A percentile compares a stretch with the other conserved stretches of the same genome.
phyloP scores from a whole-genome alignment of 352 stramenopile species.

The Thraustotheca clavata region DNA sequence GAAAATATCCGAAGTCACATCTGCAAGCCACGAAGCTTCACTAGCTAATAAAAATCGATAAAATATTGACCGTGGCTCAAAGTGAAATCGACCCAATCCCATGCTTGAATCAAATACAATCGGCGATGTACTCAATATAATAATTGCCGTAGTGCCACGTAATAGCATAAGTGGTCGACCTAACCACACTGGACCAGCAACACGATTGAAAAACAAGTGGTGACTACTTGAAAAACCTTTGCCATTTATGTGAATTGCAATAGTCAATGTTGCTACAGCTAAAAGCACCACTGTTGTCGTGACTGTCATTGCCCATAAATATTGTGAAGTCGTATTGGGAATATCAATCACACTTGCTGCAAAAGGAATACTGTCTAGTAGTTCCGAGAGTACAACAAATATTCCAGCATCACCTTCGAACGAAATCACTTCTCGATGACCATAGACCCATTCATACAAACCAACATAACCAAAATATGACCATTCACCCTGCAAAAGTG shows the following conservation, averaged over 20 bases:
- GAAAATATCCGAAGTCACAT: too few species aligned
- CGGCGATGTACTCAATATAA: not conserved
- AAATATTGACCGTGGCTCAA: not conserved
- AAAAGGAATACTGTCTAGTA: not conserved
- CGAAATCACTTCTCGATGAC: not conserved
- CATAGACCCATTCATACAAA: conserved; percentile 2
- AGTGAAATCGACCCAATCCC: not conserved
- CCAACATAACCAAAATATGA: not conserved
- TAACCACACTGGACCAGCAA: conserved; percentile 6
- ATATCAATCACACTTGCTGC: not conserved
- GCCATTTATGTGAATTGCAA: not conserved
- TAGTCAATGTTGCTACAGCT: not conserved
- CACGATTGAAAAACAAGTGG: conserved; percentile 16
- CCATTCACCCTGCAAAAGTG: not conserved
- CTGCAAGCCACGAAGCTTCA: conserved; percentile 6
- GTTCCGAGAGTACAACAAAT: not conserved
- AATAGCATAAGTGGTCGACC: conserved; percentile 16
- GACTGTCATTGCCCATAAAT: not conserved
- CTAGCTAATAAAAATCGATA: not conserved
- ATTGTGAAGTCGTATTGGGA: not conserved
- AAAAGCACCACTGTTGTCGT: not conserved
- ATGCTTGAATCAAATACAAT: not conserved
- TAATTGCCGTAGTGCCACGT: conserved; percentile 3
- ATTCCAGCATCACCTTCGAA: not conserved
- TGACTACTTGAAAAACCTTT: not conserved